Evolutionary conservation across 257 asterid genomes (phyloP), one percentile per base, ranked within the genome.

Genomic region (Capsicum pubescens): DNA sequence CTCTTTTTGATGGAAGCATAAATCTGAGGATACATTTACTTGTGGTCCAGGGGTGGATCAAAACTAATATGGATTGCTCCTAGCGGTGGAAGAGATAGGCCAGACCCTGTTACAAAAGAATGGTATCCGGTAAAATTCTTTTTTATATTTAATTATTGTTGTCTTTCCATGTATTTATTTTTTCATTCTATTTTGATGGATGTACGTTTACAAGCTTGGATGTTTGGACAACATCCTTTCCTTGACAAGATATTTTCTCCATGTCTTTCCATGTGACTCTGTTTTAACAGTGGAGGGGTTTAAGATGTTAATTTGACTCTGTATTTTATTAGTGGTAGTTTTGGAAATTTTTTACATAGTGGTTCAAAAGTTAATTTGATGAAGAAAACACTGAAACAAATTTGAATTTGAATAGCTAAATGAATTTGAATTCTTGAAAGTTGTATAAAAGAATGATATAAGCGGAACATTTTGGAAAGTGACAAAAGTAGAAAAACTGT

Each of bases 71-170:
- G 99, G 99, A 96, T 96, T 82, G 98, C 99, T 80, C 98, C 99
- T 76, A 96, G 99, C 90, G 99, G 99, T 85, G 99, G 99, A 87
- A 92, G 99, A 90, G 99, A 96, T 86, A 96, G 99, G 36, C 98
- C 98, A 11, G 94, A 94, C 89, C 95, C 95, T 82, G 90, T 90
- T 79, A 91, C 98, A 69, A 86, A 90, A 84, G 99, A 96, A 87
- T 96, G 94, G 92, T 86, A 68, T 85, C 99, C 99, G 13, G 99
- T 96, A 96, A 82, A 95, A 84, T 57, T 82, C 85, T 86, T 67
- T 4, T 84, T 67, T 82, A 69, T 46, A 60, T 82, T 79, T 79
- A 68, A 50, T 86, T 90, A 67, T 32, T 32, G 68, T 56, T 70
- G 57, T 35, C 36, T 52, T 82, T 66, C 44, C 83, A 14, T 42